These are phyloP conservation scores for Hirschfeldia incana DNA, from an alignment of 345 rosid genomes.

Conservation along the genomic window DNA sequence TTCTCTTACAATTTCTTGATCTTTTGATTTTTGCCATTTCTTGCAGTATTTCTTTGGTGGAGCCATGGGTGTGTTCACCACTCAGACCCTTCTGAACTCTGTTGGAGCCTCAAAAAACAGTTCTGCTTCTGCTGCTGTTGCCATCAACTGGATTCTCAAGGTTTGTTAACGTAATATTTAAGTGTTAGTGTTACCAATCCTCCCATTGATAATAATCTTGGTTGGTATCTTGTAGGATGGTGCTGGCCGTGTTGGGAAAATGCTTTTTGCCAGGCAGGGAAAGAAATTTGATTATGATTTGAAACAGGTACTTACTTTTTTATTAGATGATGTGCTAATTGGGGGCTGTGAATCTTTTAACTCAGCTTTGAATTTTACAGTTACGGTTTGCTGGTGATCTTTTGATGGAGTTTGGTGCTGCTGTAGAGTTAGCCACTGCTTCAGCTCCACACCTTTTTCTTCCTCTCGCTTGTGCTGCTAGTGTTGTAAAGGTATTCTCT, in stretches of 20 bases:
- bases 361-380: constrained; percentile 42
- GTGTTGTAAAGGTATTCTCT: constrained; percentile 76
- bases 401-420: constrained; percentile 97
- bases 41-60: constrained; percentile 96
- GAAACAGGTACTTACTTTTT: constrained; percentile 88
- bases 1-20: no score
- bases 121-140: constrained; percentile 85
- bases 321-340: not conserved
- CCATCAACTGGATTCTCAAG: constrained; percentile 99
- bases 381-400: constrained; percentile 91
- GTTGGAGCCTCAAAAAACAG: constrained; percentile 81
- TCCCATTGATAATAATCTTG: not conserved
- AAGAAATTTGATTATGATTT: constrained; percentile 96
- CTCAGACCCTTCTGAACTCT: constrained; percentile 82
- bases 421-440: constrained; percentile 90
- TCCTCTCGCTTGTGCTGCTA: constrained; percentile 98
- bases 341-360: constrained; percentile 9
- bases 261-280: constrained; percentile 95
- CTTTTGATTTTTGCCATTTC: no score
- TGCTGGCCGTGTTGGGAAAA: constrained; percentile 97
- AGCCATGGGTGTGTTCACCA: constrained; percentile 98
- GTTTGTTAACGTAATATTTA: constrained; percentile 29
- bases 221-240: constrained; percentile 63
- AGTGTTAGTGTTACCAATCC: no score
- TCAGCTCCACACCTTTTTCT: constrained; percentile 94